phyloP scores from a whole-genome alignment of 805 yeast genomes.

The Starmerella asiatica region DNA sequence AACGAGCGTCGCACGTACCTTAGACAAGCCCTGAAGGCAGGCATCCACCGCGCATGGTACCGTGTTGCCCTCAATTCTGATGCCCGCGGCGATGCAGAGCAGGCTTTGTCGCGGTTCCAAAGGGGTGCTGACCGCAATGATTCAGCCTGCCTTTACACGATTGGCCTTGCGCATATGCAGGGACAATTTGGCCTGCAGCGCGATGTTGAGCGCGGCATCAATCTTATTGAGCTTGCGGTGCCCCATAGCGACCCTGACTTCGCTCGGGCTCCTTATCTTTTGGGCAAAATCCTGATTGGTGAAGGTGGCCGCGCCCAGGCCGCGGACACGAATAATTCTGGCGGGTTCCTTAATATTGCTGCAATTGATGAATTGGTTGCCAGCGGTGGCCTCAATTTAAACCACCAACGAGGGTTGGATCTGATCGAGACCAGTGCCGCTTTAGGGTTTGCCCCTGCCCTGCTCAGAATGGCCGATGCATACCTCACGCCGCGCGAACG shows the following conservation, averaged over 20 bases:
- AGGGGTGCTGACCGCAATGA: conserved; percentile 28
- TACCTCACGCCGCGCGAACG: conserved; percentile 25
- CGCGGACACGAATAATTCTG: conserved; percentile 11
- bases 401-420: conserved; percentile 20
- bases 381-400: background rate
- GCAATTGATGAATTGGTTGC: background rate
- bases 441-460: conserved; percentile 29
- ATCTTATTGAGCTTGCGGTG: conserved; percentile 23
- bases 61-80: conserved; percentile 28
- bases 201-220: conserved; percentile 21
- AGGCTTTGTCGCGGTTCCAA: conserved; percentile 26
- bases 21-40: conserved; percentile 24
- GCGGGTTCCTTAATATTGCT: conserved; percentile 1
- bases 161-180: conserved; percentile 26
- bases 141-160: conserved; percentile 30
- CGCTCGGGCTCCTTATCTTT: conserved; percentile 29
- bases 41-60: conserved; percentile 28
- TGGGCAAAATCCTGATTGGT: conserved; percentile 28
- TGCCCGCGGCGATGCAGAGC: conserved; percentile 22
- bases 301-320: too few species aligned
- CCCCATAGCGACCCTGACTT: conserved; percentile 28
- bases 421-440: conserved; percentile 28
- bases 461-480: conserved; percentile 28
- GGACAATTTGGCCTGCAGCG: conserved; percentile 18
- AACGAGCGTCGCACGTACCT: conserved; percentile 5